These are phyloP conservation scores for Suillus cothurnatus DNA, from an alignment of 768 basidiomycete genomes.

Conservation along the genomic window DNA sequence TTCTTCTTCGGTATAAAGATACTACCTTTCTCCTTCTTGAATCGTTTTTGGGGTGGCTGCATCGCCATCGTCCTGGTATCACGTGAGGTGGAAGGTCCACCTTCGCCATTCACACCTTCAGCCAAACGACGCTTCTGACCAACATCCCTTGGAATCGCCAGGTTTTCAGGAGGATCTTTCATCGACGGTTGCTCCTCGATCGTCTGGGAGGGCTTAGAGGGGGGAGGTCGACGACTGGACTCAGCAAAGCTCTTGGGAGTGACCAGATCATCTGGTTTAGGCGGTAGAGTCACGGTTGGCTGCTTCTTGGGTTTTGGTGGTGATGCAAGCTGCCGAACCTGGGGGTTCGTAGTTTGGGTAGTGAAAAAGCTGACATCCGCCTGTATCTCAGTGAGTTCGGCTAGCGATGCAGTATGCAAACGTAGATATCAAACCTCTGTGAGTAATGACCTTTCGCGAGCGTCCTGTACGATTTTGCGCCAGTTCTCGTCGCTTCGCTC, in stretches of 20 bases:
- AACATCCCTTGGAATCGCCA: neutral
- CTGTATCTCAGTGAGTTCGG: conserved; percentile 20
- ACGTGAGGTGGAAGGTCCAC: conserved; percentile 16
- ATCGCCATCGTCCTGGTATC: conserved; percentile 27
- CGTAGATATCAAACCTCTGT: conserved; percentile 52
- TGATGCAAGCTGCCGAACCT: conserved; percentile 22
- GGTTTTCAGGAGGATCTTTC: conserved; percentile 14
- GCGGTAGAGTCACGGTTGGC: conserved; percentile 11
- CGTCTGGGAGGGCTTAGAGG: conserved; percentile 9
- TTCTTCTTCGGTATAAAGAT: conserved; percentile 69
- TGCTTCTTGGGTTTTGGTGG: conserved; percentile 23
- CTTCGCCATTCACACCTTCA: conserved; percentile 15
- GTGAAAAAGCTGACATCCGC: conserved; percentile 43
- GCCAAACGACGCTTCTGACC: conserved; percentile 24
- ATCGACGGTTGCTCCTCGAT: neutral
- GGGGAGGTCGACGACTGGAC: conserved; percentile 22
- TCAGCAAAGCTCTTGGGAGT: conserved; percentile 41
- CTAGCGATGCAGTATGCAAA: neutral
- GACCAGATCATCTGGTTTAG: conserved; percentile 36
- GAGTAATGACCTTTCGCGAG: conserved; percentile 62
- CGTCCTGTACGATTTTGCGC: conserved; percentile 77
- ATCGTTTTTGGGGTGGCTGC: conserved; percentile 33
- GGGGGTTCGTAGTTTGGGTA: conserved; percentile 20
- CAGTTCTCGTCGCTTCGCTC: conserved; percentile 83
- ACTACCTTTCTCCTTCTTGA: conserved; percentile 35